phyloP scores from a whole-genome alignment of 2,329 filamentous ascomycete genomes.

The Cordyceps tenuipes region DNA sequence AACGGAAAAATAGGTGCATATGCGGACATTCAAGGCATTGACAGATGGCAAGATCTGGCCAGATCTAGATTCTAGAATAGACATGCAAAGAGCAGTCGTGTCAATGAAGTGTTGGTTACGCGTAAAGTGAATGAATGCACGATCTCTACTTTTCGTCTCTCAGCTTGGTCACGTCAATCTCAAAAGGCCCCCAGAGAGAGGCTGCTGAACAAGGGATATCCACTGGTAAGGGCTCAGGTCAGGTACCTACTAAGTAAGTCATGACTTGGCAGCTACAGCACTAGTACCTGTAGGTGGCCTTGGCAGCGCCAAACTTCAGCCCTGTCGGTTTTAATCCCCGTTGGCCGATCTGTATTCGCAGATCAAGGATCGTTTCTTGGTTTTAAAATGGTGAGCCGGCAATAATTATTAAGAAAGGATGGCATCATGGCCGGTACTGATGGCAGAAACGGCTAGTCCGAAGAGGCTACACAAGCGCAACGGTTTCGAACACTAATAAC shows the following conservation, averaged over 20 bases:
- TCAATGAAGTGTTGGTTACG: neutral
- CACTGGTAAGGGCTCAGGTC: neutral
- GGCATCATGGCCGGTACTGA: too few species aligned
- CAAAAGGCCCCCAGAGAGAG: slow-evolving; percentile 8
- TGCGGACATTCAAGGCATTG: neutral
- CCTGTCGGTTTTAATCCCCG: neutral
- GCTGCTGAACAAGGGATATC: neutral
- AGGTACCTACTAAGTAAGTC: too few species aligned
- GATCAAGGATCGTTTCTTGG: neutral
- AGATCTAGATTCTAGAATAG: neutral
- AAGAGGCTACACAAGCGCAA: too few species aligned
- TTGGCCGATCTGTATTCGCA: neutral
- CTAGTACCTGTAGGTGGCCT: too few species aligned
- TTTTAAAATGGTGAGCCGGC: too few species aligned
- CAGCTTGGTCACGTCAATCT: neutral
- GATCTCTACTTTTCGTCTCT: neutral
- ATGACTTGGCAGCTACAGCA: too few species aligned
- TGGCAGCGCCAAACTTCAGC: slow-evolving; percentile 2
- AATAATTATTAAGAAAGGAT: too few species aligned
- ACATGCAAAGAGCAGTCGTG: neutral
- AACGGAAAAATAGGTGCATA: neutral
- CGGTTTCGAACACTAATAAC: too few species aligned
- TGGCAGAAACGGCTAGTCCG: neutral
- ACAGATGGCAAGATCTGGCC: neutral
- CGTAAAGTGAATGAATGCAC: neutral